Conservation (phyloP, 257 asterid species). For the Capsicum rhomboideum region DNA sequence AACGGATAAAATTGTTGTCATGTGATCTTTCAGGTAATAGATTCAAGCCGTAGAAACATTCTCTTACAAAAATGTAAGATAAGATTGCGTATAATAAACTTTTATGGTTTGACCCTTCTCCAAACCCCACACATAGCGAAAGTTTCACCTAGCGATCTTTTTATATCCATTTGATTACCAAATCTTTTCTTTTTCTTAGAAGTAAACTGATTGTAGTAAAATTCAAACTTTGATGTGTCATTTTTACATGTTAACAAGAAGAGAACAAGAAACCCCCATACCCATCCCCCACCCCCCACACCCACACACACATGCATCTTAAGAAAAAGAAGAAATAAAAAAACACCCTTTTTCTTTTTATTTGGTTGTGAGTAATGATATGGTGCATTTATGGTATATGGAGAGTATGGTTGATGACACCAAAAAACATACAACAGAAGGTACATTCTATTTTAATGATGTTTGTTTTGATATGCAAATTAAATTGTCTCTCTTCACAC, state of each 20-base stretch:
- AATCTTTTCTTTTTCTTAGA: neutral
- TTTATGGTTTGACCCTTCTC: too few species aligned
- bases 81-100: too few species aligned
- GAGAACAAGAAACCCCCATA: constrained; percentile 22
- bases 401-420: constrained; percentile 12
- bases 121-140: too few species aligned
- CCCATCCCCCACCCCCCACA: neutral
- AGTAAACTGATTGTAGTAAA: neutral
- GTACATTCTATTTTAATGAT: constrained; percentile 4
- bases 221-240: neutral
- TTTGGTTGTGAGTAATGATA: constrained; percentile 10
- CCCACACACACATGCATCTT: too few species aligned
- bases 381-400: constrained; percentile 19
- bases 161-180: too few species aligned
- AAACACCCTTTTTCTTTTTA: neutral
- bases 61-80: too few species aligned
- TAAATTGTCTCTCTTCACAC: neutral
- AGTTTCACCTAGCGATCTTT: too few species aligned
- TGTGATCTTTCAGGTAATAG: too few species aligned
- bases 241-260: constrained; percentile 26
- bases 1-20: too few species aligned
- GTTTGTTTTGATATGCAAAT: constrained; percentile 5
- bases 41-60: too few species aligned
- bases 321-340: neutral
- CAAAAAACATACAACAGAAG: constrained; percentile 6